Evolutionary conservation across 2,329 filamentous ascomycete species (phyloP).

Genomic region (Rhinocladiella mackenziei): DNA sequence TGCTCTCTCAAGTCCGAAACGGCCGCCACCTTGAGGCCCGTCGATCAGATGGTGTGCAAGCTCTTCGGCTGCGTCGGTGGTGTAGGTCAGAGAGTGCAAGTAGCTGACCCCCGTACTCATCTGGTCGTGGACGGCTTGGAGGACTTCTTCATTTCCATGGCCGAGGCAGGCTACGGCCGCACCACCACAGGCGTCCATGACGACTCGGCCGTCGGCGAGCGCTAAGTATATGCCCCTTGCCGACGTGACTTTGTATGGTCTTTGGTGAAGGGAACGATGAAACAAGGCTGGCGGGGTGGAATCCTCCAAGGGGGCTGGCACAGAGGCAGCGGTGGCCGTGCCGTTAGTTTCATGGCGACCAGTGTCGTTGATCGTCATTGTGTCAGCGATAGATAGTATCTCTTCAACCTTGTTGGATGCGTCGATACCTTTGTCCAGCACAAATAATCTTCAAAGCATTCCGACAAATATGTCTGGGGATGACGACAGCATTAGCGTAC

Average conservation of each 20-base stretch:
- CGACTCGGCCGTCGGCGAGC: constrained; percentile 52
- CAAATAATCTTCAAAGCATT: too few relatives aligned
- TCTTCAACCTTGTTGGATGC: too few relatives aligned
- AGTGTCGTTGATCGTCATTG: background rate
- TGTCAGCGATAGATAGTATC: too few relatives aligned
- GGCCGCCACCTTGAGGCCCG: constrained; percentile 40
- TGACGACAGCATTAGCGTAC: too few relatives aligned
- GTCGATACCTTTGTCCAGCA: too few relatives aligned
- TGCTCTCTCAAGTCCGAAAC: constrained; percentile 46
- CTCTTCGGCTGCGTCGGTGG: constrained; percentile 51
- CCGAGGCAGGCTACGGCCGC: constrained; percentile 66
- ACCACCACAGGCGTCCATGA: constrained; percentile 73
- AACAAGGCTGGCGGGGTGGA: constrained; percentile 37
- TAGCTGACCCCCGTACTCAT: constrained; percentile 47
- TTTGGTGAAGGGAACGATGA: constrained; percentile 48
- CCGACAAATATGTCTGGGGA: too few relatives aligned
- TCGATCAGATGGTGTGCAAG: constrained; percentile 49
- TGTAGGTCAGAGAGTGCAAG: constrained; percentile 57
- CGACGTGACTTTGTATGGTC: constrained; percentile 47
- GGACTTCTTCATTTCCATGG: constrained; percentile 59
- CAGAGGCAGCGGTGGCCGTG: background rate
- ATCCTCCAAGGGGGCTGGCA: background rate
- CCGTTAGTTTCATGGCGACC: background rate
- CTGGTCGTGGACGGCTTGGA: constrained; percentile 57
- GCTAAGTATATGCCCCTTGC: constrained; percentile 52